Conservation (phyloP, 129 eudicot genomes). For the Arctium lappa region DNA sequence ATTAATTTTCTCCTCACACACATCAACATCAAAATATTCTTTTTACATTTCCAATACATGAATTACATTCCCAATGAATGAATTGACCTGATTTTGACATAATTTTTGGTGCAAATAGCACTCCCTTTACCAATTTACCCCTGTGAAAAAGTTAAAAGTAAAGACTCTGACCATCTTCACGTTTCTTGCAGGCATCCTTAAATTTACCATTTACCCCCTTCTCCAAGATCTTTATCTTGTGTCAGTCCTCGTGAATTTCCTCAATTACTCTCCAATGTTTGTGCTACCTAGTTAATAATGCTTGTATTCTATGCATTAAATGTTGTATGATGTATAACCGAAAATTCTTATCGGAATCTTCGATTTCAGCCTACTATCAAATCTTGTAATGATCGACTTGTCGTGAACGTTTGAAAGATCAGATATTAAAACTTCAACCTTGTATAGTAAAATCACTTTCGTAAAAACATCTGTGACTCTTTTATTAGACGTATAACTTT, state of each 20-base stretch:
- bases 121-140: neutral
- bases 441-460: neutral
- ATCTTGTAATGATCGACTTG: neutral
- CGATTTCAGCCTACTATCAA: neutral
- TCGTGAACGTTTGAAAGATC: neutral
- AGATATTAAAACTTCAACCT: neutral
- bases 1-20: too few species aligned
- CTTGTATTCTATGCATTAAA: neutral
- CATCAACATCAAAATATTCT: too few species aligned
- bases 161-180: conserved; percentile 23
- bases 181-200: conserved; percentile 1
- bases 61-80: too few species aligned
- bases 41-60: too few species aligned
- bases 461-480: neutral
- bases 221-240: neutral
- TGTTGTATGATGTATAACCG: neutral
- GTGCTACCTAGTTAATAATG: neutral
- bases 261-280: neutral
- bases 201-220: neutral
- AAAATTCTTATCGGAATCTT: neutral
- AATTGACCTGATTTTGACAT: too few species aligned
- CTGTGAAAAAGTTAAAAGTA: neutral
- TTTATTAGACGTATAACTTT: neutral
- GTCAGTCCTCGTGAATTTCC: neutral
- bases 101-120: too few species aligned